Percentiles rank a stretch among this genome's conserved stretches.
Evolutionary conservation across 331 rosid genomes (phyloP).

Genomic region (Prunus yedoensis): DNA sequence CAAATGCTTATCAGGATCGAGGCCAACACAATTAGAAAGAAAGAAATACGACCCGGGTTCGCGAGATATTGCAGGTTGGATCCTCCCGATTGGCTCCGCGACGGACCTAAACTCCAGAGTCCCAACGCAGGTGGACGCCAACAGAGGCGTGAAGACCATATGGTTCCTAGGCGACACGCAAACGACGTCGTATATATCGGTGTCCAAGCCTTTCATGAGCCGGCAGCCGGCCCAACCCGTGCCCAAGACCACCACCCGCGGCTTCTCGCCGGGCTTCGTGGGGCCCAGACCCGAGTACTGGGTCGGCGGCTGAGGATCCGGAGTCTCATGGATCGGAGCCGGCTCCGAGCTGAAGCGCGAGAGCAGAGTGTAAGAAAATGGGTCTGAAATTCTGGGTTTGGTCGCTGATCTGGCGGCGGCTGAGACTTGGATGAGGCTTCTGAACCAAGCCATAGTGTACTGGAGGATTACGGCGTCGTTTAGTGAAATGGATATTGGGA

Average conservation of each 20-base stretch:
- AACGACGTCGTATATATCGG: slow-evolving; percentile 68
- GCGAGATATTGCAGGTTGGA: slow-evolving; percentile 84
- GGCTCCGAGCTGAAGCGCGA: slow-evolving; percentile 37
- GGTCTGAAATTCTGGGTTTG: slow-evolving; percentile 20
- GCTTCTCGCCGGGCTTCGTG: slow-evolving; percentile 69
- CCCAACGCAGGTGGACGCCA: slow-evolving; percentile 97
- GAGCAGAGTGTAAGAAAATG: slow-evolving; percentile 28
- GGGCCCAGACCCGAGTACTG: slow-evolving; percentile 45
- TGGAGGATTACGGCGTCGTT: neutral
- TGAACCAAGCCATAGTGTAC: slow-evolving; percentile 53
- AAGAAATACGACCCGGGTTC: slow-evolving; percentile 91
- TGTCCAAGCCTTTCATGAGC: slow-evolving; percentile 76
- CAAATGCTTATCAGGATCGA: slow-evolving; percentile 57
- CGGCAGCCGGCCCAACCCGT: slow-evolving; percentile 97
- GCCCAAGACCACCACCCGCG: slow-evolving; percentile 84
- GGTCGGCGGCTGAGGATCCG: slow-evolving; percentile 4
- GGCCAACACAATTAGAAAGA: slow-evolving; percentile 68
- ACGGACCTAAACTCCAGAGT: slow-evolving; percentile 94
- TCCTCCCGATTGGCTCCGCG: slow-evolving; percentile 84
- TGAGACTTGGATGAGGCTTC: slow-evolving; percentile 50
- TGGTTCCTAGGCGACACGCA: slow-evolving; percentile 98
- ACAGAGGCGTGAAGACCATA: slow-evolving; percentile 93
- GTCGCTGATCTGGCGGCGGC: slow-evolving; percentile 25
- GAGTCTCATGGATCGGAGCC: slow-evolving; percentile 13
- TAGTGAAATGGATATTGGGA: neutral